Evolutionary conservation across 108 stramenopile genomes (phyloP).

Genomic region (Cyclotella atomus): DNA sequence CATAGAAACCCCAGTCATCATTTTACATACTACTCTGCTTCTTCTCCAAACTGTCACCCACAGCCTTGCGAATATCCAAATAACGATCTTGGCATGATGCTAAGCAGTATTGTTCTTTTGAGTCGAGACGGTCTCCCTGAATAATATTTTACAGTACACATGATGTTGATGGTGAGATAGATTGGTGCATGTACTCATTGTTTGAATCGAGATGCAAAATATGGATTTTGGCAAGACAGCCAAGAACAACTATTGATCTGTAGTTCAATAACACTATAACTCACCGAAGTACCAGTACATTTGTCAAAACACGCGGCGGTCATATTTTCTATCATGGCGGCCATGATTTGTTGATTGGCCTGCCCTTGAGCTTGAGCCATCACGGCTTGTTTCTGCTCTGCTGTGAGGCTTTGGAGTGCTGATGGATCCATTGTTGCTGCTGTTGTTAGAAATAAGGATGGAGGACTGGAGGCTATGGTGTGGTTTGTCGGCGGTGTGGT

Average conservation of each 20-base stretch:
- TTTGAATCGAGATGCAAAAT: background rate
- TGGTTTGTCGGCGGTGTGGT: background rate
- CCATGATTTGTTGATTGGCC: slow-evolving; percentile 88
- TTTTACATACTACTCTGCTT: slow-evolving; percentile 50
- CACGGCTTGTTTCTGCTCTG: slow-evolving; percentile 79
- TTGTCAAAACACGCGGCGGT: slow-evolving; percentile 76
- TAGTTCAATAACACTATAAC: slow-evolving; percentile 3
- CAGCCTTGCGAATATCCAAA: slow-evolving; percentile 75
- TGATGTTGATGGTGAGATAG: background rate
- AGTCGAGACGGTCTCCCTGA: slow-evolving; percentile 73
- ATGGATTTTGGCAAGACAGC: background rate
- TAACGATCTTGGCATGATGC: slow-evolving; percentile 87
- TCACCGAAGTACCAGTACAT: slow-evolving; percentile 83
- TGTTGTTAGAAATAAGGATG: background rate
- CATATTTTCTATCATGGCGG: slow-evolving; percentile 82
- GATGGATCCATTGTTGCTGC: slow-evolving; percentile 34
- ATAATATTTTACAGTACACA: background rate
- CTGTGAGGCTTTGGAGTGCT: slow-evolving; percentile 57
- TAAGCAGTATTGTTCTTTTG: slow-evolving; percentile 79
- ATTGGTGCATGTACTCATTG: background rate
- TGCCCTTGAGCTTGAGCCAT: slow-evolving; percentile 83
- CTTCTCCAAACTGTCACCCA: slow-evolving; percentile 79
- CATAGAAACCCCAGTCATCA: background rate
- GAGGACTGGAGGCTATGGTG: background rate
- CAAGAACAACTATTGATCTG: background rate